phyloP scores from a whole-genome alignment of 2,329 filamentous ascomycete genomes.

The Sporothrix globosa region DNA sequence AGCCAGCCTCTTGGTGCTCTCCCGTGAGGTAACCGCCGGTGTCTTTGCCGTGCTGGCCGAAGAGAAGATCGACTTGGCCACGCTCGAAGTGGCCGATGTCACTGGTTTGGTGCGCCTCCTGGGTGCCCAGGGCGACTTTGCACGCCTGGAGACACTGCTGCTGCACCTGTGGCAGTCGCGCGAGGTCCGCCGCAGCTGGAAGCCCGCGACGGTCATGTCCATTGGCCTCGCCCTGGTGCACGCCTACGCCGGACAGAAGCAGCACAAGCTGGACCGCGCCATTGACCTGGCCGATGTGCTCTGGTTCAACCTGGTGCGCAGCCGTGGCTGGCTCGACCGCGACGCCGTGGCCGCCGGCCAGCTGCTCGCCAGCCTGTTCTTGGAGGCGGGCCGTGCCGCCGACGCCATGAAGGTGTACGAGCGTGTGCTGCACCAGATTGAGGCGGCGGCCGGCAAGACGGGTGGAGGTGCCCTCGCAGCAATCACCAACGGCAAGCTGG shows the following conservation, averaged over 20 bases:
- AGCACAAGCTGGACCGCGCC: constrained; percentile 39
- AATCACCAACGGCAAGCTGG: not conserved
- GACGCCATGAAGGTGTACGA: constrained; percentile 42
- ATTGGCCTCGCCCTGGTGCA: constrained; percentile 43
- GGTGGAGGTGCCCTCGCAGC: no score
- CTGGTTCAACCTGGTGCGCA: constrained; percentile 45
- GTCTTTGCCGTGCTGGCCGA: constrained; percentile 50
- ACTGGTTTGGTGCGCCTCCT: constrained; percentile 52
- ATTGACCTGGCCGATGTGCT: constrained; percentile 42
- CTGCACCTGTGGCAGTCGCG: constrained; percentile 44
- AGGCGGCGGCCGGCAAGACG: constrained; percentile 27
- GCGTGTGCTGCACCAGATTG: constrained; percentile 41
- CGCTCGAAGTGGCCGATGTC: constrained; percentile 50
- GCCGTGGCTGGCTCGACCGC: constrained; percentile 41
- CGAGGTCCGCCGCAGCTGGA: constrained; percentile 44
- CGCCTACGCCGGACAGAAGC: constrained; percentile 40
- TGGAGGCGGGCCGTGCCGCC: constrained; percentile 38
- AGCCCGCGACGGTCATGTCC: constrained; percentile 39
- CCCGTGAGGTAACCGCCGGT: constrained; percentile 46
- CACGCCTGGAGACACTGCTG: constrained; percentile 49
- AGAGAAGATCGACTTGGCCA: constrained; percentile 50
- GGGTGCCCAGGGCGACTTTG: constrained; percentile 52
- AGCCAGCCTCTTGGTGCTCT: constrained; percentile 45
- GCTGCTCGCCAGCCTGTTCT: constrained; percentile 41
- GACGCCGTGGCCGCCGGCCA: constrained; percentile 40